Conservation (phyloP, 805 yeast species). For the Jamesozyma gamospora region DNA sequence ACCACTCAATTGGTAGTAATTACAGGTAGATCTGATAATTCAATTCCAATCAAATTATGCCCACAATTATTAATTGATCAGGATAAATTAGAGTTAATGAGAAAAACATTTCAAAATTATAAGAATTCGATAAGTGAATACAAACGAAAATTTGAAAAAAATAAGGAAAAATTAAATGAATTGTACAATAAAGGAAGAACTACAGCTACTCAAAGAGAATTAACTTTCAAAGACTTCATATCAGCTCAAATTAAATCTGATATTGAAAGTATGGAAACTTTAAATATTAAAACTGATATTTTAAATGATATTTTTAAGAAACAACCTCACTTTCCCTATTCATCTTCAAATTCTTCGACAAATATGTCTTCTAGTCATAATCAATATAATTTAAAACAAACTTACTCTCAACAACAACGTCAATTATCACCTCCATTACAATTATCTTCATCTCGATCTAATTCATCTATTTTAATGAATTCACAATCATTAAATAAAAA, state of each 20-base stretch:
- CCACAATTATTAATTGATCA: slow-evolving; percentile 23
- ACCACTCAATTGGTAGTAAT: slow-evolving; percentile 28
- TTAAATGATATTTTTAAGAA: slow-evolving; percentile 24
- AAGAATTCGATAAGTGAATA: slow-evolving; percentile 8
- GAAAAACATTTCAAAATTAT: slow-evolving; percentile 15
- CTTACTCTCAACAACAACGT: slow-evolving; percentile 1
- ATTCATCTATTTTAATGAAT: not conserved
- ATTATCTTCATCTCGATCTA: not conserved
- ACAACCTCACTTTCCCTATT: slow-evolving; percentile 7
- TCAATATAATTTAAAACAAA: not conserved
- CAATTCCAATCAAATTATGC: slow-evolving; percentile 36
- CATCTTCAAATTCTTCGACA: not conserved
- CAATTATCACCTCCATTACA: not conserved
- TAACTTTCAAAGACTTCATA: slow-evolving; percentile 25
- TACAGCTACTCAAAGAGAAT: slow-evolving; percentile 11
- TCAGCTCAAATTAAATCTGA: slow-evolving; percentile 22
- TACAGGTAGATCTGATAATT: slow-evolving; percentile 27
- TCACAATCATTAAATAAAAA: not conserved
- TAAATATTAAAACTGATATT: slow-evolving; percentile 13
- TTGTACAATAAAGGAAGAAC: slow-evolving; percentile 19
- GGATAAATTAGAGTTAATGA: slow-evolving; percentile 17
- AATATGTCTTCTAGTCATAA: not conserved
- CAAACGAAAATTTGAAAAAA: slow-evolving; percentile 16
- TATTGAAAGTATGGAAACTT: slow-evolving; percentile 24
- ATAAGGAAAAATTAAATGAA: slow-evolving; percentile 15